A percentile compares a stretch with the other conserved stretches of the same genome.
Evolutionary conservation across 345 rosid species (phyloP).

Genomic region (Citrus trifoliata): DNA sequence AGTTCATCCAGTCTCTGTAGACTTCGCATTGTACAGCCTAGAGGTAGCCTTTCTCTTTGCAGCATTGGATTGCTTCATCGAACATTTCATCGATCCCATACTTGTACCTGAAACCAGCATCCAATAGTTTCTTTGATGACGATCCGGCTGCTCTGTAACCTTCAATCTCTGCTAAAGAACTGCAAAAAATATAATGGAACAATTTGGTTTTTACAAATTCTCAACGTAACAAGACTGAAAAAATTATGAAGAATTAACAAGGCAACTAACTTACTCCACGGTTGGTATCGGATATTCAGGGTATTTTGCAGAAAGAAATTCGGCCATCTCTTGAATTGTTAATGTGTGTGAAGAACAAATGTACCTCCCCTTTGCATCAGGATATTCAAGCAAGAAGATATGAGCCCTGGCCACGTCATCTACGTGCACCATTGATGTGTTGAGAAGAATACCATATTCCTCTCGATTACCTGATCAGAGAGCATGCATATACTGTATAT

Average conservation of each 20-base stretch:
- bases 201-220: not conserved
- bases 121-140: conserved; percentile 36
- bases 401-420: conserved; percentile 44
- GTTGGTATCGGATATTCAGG: conserved; percentile 26
- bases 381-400: conserved; percentile 36
- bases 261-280: conserved; percentile 26
- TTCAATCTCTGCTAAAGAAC: conserved; percentile 20
- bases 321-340: conserved; percentile 19
- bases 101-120: conserved; percentile 29
- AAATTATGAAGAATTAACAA: too few species aligned
- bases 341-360: conserved; percentile 25
- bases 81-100: conserved; percentile 31
- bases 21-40: not conserved
- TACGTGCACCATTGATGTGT: conserved; percentile 21
- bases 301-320: conserved; percentile 28
- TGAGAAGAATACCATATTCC: not conserved
- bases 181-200: not conserved
- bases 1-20: too few species aligned
- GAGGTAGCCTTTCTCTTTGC: conserved; percentile 35
- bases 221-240: too few species aligned
- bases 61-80: conserved; percentile 35
- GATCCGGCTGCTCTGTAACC: not conserved
- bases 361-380: conserved; percentile 38
- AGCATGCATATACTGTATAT: too few species aligned
- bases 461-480: not conserved